These are phyloP conservation scores for Epichloe aotearoae DNA, from an alignment of 2,329 filamentous ascomycete species.

Conservation along the genomic window DNA sequence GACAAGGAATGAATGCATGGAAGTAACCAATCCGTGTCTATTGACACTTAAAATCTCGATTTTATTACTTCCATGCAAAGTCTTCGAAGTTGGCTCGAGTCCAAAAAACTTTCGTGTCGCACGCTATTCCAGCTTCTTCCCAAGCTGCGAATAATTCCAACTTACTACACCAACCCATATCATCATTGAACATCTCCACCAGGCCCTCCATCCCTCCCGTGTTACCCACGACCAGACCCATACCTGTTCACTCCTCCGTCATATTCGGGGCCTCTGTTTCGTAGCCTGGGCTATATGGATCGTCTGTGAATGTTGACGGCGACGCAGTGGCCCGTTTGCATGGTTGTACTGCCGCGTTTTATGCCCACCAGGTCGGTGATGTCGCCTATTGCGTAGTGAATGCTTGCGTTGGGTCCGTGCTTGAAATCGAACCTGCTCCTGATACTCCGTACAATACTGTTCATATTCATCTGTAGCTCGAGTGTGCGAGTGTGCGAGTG, in stretches of 20 bases:
- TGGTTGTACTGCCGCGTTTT: not conserved
- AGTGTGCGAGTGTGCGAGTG: no score
- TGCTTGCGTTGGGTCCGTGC: not conserved
- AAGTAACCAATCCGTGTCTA: no score
- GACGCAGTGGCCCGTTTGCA: not conserved
- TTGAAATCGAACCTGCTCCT: not conserved
- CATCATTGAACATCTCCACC: not conserved
- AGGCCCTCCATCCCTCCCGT: not conserved
- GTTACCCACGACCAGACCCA: not conserved
- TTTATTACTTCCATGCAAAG: no score
- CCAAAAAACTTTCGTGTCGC: not conserved
- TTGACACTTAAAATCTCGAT: no score
- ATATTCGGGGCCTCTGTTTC: not conserved
- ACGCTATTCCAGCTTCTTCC: not conserved
- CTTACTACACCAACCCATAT: not conserved
- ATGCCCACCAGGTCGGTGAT: not conserved
- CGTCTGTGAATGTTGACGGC: not conserved
- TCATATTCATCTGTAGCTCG: no score
- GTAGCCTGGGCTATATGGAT: not conserved
- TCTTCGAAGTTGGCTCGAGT: no score
- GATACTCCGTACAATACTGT: no score
- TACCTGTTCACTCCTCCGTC: not conserved
- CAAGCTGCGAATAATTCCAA: not conserved
- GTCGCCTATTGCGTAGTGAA: not conserved
- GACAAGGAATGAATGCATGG: no score